Evolutionary conservation across 2,329 filamentous ascomycete genomes (phyloP).

Genomic region (Rutstroemia sp.): DNA sequence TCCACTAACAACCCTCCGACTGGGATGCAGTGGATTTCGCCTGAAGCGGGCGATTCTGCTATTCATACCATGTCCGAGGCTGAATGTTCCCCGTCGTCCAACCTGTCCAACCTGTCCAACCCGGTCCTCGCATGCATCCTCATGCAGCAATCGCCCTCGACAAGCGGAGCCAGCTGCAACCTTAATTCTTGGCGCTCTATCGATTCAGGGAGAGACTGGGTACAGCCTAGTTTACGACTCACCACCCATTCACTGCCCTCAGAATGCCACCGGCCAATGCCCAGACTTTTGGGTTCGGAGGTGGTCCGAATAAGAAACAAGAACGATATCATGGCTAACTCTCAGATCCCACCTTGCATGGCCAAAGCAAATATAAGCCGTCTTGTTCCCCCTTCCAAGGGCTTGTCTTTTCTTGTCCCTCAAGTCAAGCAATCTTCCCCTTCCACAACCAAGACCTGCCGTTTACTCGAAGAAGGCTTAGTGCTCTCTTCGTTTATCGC

Average conservation of each 20-base stretch:
- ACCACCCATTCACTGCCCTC: background rate
- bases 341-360: background rate
- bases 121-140: no score
- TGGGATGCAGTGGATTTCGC: no score
- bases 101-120: no score
- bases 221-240: background rate
- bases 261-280: background rate
- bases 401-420: background rate
- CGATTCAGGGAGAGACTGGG: background rate
- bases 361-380: conserved; percentile 1
- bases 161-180: no score
- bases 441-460: background rate
- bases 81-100: no score
- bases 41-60: no score
- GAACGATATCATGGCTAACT: background rate
- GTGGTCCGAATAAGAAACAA: no score
- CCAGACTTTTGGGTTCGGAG: conserved; percentile 8
- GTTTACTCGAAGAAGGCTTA: background rate
- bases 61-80: no score
- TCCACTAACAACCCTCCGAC: no score
- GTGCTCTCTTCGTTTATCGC: conserved; percentile 44
- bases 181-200: no score
- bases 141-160: no score
- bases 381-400: background rate
- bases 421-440: conserved; percentile 13